These are phyloP conservation scores for Fraxinus pennsylvanica DNA, from an alignment of 257 asterid species.

Conservation along the genomic window DNA sequence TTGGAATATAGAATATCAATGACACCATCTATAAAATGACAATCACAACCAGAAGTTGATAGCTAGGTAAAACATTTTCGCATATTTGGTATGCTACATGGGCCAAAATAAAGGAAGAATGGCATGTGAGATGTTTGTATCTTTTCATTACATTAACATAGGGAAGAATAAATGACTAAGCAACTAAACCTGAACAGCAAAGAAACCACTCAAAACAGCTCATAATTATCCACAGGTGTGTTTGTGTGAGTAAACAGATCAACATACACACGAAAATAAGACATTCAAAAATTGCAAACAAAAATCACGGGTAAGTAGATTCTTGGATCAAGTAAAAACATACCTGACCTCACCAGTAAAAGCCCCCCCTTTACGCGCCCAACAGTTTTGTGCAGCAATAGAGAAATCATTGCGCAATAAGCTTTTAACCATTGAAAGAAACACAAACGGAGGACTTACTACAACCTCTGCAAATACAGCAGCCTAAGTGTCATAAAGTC, in stretches of 20 bases:
- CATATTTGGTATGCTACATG: not conserved
- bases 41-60: not conserved
- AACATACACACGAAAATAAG: not conserved
- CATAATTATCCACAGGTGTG: not conserved
- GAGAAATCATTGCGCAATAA: slow-evolving; percentile 45
- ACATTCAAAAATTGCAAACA: not conserved
- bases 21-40: not conserved
- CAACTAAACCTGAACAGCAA: not conserved
- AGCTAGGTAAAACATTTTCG: not conserved
- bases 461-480: slow-evolving; percentile 39
- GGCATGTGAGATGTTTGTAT: not conserved
- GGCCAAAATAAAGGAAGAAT: not conserved
- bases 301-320: not conserved
- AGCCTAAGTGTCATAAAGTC: not conserved
- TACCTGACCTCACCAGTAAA: slow-evolving; percentile 53
- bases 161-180: not conserved
- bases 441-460: slow-evolving; percentile 48
- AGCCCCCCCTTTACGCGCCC: slow-evolving; percentile 47
- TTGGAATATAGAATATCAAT: not conserved
- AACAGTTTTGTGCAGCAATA: slow-evolving; percentile 52
- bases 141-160: not conserved
- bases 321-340: slow-evolving; percentile 6
- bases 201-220: not conserved
- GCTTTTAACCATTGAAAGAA: slow-evolving; percentile 39
- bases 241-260: not conserved